phyloP scores from a whole-genome alignment of 495 filamentous ascomycete genomes.

The Friedmanniomyces simplex region DNA sequence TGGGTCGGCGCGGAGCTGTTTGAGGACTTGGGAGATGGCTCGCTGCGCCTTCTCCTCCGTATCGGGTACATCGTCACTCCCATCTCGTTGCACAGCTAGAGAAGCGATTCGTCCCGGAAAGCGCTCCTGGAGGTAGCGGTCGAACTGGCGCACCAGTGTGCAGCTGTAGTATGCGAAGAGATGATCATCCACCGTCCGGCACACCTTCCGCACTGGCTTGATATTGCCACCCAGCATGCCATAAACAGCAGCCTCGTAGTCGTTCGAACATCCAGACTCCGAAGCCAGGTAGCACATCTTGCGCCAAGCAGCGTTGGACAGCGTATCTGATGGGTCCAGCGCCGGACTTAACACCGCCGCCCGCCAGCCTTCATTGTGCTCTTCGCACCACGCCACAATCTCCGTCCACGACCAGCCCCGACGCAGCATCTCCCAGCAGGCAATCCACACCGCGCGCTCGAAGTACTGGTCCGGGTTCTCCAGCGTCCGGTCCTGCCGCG shows the following conservation, averaged over 20 bases:
- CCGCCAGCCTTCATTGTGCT: constrained; percentile 74
- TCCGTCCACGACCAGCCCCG: constrained; percentile 60
- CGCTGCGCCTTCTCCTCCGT: constrained; percentile 42
- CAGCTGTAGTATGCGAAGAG: constrained; percentile 87
- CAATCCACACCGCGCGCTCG: constrained; percentile 78
- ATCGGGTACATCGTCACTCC: constrained; percentile 44
- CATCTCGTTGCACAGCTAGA: constrained; percentile 34
- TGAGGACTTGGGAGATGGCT: constrained; percentile 33
- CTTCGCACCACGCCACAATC: constrained; percentile 70
- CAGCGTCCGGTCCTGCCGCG: constrained; percentile 61
- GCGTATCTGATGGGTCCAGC: constrained; percentile 17
- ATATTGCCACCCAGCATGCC: constrained; percentile 77
- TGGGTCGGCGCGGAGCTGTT: not conserved
- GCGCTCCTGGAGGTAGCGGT: constrained; percentile 44
- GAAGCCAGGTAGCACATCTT: constrained; percentile 72
- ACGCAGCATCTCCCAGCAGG: constrained; percentile 79
- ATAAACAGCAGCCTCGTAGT: constrained; percentile 83
- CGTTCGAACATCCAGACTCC: constrained; percentile 51
- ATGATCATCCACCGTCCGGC: constrained; percentile 75
- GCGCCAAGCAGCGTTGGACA: constrained; percentile 56
- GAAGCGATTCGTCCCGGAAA: constrained; percentile 35
- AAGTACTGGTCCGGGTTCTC: constrained; percentile 74
- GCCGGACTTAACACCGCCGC: constrained; percentile 53
- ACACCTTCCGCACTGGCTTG: constrained; percentile 61
- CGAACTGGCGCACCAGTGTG: constrained; percentile 59